phyloP scores from a whole-genome alignment of 495 filamentous ascomycete species.

The Collariella sp. region DNA sequence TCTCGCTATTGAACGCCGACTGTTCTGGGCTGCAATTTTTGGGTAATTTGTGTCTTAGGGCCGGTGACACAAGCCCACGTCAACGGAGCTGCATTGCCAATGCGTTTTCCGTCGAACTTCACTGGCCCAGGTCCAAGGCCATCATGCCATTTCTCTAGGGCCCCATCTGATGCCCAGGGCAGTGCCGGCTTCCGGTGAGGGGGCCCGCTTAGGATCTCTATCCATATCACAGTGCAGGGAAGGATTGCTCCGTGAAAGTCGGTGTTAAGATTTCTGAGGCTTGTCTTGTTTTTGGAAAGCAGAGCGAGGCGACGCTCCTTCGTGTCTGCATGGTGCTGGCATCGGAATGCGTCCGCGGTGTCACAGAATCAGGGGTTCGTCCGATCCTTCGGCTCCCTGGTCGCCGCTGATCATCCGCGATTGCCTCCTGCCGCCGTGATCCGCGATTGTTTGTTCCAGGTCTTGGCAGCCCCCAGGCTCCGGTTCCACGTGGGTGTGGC shows the following conservation, averaged over 20 bases:
- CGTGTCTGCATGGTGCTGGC: not conserved
- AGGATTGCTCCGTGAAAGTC: too few relatives aligned
- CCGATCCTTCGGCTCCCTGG: not conserved
- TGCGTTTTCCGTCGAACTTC: not conserved
- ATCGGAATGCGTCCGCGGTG: not conserved
- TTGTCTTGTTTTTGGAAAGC: not conserved
- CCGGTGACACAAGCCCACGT: not conserved
- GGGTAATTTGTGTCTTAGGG: too few relatives aligned
- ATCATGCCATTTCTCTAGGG: too few relatives aligned
- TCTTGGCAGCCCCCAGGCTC: not conserved
- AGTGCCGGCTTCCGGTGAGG: too few relatives aligned
- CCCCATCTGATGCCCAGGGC: too few relatives aligned
- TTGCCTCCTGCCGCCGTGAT: not conserved
- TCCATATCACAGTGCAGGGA: too few relatives aligned
- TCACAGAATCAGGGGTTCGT: not conserved
- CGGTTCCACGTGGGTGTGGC: not conserved
- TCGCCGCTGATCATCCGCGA: not conserved
- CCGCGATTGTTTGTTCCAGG: not conserved
- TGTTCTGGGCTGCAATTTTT: not conserved
- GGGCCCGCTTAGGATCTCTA: too few relatives aligned
- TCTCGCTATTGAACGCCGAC: conserved; percentile 2
- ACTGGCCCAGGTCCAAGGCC: not conserved
- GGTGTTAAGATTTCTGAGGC: too few relatives aligned
- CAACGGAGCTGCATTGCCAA: not conserved
- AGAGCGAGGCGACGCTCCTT: not conserved